Evolutionary conservation across 768 basidiomycete genomes (phyloP), one percentile per base, ranked within the genome.

Genomic region (Tremella fuciformis): DNA sequence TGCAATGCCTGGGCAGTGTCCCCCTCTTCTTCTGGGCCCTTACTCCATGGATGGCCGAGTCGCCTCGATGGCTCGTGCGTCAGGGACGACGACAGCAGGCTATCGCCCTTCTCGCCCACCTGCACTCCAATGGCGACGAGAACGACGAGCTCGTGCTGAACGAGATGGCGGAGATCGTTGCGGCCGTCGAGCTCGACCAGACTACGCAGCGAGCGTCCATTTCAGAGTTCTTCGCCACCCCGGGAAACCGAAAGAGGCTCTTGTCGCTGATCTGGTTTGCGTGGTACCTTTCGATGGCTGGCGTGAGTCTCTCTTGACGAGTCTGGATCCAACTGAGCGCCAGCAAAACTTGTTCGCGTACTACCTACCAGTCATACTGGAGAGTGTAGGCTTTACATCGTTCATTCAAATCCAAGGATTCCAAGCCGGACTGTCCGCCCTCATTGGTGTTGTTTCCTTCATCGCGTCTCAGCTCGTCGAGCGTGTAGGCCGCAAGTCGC

Each of bases 351-450:
- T 63, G 25, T 26, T 47, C 3, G 53, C 55, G 16, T 62, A 62
- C 46, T 62, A 62, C 38, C 51, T 58, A 4, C 29, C 13, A 64
- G 86, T 21, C 86, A 86, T 75, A 84, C 53, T 63, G 86, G 88
- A 62, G 87, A 85, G 86, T 18, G 49, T 86, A 49, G 66, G 54
- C 49, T 66, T 88, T 26, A 83, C 86, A 1, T 85, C 80, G 78
- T 80, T 83, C 74, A 85, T 91, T 48, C 84, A 54, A 19, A 63
- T 62, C 22, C 50, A 60, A 89, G 76, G 66, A 58, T 58, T 64
- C 52, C 56, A 67, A 76, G 55, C 74, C 76, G 85, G 89, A 67
- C 81, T 90, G 8, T 46, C 42, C n/a, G 29, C 86, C 69, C 26
- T 57, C 70, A 52, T 88, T 84, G 79, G 39, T 19, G 8, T 42